Base-by-base conservation (phyloP, 768 basidiomycete species). In the Scleroderma bovista region DNA sequence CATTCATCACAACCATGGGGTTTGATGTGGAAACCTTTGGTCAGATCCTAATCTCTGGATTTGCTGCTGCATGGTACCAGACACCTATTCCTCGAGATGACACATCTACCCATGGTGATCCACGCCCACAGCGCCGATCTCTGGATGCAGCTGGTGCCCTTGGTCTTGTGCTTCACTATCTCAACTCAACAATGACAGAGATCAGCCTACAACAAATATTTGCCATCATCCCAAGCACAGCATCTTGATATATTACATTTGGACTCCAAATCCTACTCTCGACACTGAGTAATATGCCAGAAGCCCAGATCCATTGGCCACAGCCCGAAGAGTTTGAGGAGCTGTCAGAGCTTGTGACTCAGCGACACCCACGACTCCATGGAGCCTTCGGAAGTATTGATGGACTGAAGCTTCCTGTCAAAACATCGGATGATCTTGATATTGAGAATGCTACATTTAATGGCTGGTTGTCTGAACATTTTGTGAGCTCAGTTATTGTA, bases 401-500 rank as follows among this genome's bases (percentile, higher is more conserved):
- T 66, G 72, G 75, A 1, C 52, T 75, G 0, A 72, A 70, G 42
- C 56, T 76, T 16, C 59, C 63, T 2, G 63, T 67, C 0, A 64
- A 74, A 48, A 64, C 61, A 8, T 70, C 70, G 0, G 57, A 61
- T 33, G 70, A 77, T 58, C 50, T 56, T 1, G 69, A 72, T 2
- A 62, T 76, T 22, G 72, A 76, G 55, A 78, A 78, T 59, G 64
- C 69, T 7, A 76, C 71, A 10, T 77, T 68, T 52, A 75, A 75
- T 62, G 69, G 72, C 0, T 78, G 73, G 75, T 44, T 70, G 1
- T 62, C 63, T 23, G 65, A 66, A 3, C 74, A 77, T 51, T 74
- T 61, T 51, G 54, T 72, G 3, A 75, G 66, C 47, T 63, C 47
- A 52, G 70, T 75, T 0, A 38, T 75, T 46, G 70, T 62, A 0